Evolutionary conservation across 495 filamentous ascomycete species (phyloP), one percentile per base, ranked within the genome.

Genomic region (Penicillium coffeae): DNA sequence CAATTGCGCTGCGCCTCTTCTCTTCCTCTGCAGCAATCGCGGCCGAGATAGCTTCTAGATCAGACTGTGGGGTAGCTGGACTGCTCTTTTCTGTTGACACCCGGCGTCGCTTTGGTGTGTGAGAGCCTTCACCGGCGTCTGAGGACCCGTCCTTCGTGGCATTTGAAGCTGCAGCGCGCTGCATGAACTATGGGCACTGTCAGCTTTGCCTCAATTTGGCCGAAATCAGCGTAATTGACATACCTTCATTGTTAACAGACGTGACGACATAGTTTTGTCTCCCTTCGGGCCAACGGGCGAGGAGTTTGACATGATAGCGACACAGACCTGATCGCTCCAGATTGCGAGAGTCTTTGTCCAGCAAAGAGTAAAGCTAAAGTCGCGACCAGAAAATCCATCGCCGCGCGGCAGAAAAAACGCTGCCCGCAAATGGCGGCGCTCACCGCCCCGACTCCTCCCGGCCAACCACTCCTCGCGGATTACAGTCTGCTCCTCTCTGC

Each of bases 221-320:
- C 10, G 25, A 4, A 30, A 30, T 30, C 25, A 5, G 10, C 10
- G 25, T 4, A 5, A 5, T 30, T 30, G 21, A 16, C 59, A 35
- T 64, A 82, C 83, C 70, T 96, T 96, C 91, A 96, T 96, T 19
- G 87, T 95, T 58, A 94, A 72, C 15, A 96, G 80, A 45, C 90
- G 82, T 2, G 88, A 91, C 51, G 91, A 96, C 87, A 95, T 93
- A 8, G 73, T 73, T 71, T 94, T 94, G 15, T 70, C 62, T 21
- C 75, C 62, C 61, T 71, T 76, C 35, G 62, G 51, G 50, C 69
- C 55, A 46, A 65, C 38, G 22, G 61, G 44, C 20, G 56, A 45
- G 18, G 64, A 51, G 47, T 43, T 39, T 32, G 66, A 53, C 75
- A 74, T 73, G 51, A 55, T 54, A 71, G 60, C 13, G 27, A 30